Evolutionary conservation across 2,329 filamentous ascomycete species (phyloP), one percentile per base, ranked within the genome.

Genomic region (Fusarium subtropicale): DNA sequence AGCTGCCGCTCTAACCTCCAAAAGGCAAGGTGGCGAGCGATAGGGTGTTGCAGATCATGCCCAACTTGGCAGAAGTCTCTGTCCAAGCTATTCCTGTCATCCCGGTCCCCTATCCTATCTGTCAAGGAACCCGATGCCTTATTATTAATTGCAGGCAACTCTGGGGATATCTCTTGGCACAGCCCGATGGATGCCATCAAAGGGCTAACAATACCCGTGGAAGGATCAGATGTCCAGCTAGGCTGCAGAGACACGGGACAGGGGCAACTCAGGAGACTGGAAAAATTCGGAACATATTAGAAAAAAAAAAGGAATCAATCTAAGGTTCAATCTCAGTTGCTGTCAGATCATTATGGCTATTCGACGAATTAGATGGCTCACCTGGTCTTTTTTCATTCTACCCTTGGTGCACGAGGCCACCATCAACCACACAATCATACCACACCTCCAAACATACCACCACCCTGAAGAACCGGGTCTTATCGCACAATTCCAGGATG

Each of bases 91-190:
- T 63, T 70, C 65, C 65, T 56, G 64, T 64, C 66, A 57, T 45
- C 60, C 60, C 57, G 24, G 47, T 46, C 31, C 42, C 47, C 44
- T 60, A 48, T 45, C 42, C 44, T 60, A 48, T 44, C 59, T 55
- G 61, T 55, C 66, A 61, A 41, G 51, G 53, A 56, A 34, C 56
- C 61, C 66, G 63, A 56, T 64, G 47, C 46, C 60, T 39, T 39
- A 20, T 66, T 56, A 59, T 66, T 56, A 60, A 60, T 18, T 39
- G 33, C 48, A 69, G 55, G 48, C 56, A 57, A 71, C 41, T 74
- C 72, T 72, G 72, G 72, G 72, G 71, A 74, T 74, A 74, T 74
- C 71, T 75, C 72, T 74, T 74, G 72, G 72, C 72, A 9, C 10
- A 46, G 26, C 26, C 28, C 11, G 44, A 46, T 46, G 44, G 26